Conservation (phyloP, 1,284 basidiomycete species). For the Tilletia setariae region DNA sequence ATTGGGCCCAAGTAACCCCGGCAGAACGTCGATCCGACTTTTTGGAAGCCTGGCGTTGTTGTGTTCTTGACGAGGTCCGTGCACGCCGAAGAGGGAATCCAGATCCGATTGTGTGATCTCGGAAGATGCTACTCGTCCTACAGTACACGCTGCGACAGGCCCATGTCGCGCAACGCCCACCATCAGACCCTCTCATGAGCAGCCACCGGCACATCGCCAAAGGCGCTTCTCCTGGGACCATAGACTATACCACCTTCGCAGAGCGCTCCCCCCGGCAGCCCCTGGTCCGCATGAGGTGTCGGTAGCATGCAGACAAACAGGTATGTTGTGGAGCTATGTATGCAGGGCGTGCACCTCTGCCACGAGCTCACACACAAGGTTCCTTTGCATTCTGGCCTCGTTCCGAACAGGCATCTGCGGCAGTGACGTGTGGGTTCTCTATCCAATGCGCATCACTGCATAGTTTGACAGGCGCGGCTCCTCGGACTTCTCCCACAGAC, state of each 20-base stretch:
- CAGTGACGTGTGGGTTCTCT: conserved; percentile 60
- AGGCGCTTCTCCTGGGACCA: conserved; percentile 71
- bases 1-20: too few relatives aligned
- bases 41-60: too few relatives aligned
- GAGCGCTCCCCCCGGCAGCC: conserved; percentile 68
- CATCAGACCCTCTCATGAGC: too few relatives aligned
- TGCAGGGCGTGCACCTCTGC: not conserved
- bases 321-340: not conserved
- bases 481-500: conserved; percentile 15
- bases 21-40: too few relatives aligned
- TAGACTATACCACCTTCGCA: conserved; percentile 73
- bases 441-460: conserved; percentile 14
- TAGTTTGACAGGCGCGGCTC: not conserved
- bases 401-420: conserved; percentile 67
- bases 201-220: too few relatives aligned
- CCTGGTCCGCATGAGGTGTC: conserved; percentile 72
- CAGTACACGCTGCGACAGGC: too few relatives aligned
- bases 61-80: too few relatives aligned
- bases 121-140: too few relatives aligned
- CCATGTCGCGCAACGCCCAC: too few relatives aligned
- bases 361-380: not conserved
- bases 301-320: conserved; percentile 75
- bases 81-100: too few relatives aligned
- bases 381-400: conserved; percentile 53
- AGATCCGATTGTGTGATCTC: too few relatives aligned